Evolutionary conservation across 2,329 filamentous ascomycete species (phyloP).

Genomic region (Stemphylium beticola): DNA sequence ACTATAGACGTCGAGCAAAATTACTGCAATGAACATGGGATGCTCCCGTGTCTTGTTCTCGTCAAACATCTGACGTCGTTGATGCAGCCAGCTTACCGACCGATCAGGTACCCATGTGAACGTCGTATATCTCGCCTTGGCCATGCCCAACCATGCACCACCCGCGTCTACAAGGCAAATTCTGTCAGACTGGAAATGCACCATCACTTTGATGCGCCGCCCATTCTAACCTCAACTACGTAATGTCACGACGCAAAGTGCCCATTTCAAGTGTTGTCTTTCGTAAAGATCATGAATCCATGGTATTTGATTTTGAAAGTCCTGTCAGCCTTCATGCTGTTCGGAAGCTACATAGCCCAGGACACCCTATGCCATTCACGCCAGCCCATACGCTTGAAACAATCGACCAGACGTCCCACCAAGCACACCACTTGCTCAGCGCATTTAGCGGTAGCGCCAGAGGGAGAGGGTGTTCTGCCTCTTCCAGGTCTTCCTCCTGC

Average conservation of each 20-base stretch:
- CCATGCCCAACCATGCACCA: constrained; percentile 4
- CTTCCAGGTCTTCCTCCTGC: constrained; percentile 99
- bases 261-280: neutral
- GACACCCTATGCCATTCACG: constrained; percentile 44
- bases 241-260: neutral
- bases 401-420: constrained; percentile 41
- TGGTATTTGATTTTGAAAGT: constrained; percentile 42
- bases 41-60: neutral
- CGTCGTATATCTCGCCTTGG: constrained; percentile 5
- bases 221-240: too few species aligned
- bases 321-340: constrained; percentile 30
- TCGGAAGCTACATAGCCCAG: constrained; percentile 42
- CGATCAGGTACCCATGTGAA: constrained; percentile 17
- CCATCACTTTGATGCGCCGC: neutral
- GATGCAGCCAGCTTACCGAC: constrained; percentile 14
- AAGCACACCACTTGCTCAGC: constrained; percentile 36
- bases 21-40: neutral
- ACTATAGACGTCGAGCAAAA: neutral
- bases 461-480: constrained; percentile 98
- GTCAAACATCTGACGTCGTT: constrained; percentile 17
- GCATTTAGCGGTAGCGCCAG: constrained; percentile 89
- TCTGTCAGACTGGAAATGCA: neutral
- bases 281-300: constrained; percentile 40
- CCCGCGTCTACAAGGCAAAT: neutral
- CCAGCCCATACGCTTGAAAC: constrained; percentile 42